These are phyloP conservation scores for Ceratonia siliqua DNA, from an alignment of 306 rosid species.

Conservation along the genomic window DNA sequence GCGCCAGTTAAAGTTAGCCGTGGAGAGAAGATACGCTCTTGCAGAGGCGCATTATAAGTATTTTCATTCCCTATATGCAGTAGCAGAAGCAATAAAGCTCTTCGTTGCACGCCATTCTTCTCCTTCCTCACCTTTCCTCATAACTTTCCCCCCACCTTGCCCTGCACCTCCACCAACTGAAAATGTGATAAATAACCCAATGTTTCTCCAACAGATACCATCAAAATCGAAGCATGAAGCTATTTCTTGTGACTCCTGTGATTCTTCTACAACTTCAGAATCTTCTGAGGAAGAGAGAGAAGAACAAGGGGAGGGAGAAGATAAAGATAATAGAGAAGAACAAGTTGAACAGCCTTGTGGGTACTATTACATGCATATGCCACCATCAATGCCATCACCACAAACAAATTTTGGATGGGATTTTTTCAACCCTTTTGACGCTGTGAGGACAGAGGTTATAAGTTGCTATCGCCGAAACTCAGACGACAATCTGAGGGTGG, in stretches of 20 bases:
- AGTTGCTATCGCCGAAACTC: constrained; percentile 57
- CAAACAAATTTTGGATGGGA: constrained; percentile 89
- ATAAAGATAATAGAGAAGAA: constrained; percentile 24
- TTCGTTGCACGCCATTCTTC: constrained; percentile 86
- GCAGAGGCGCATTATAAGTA: constrained; percentile 90
- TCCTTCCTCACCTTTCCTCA: constrained; percentile 75
- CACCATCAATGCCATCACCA: constrained; percentile 68
- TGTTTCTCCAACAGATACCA: constrained; percentile 77
- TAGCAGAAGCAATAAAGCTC: constrained; percentile 70
- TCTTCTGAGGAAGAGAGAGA: constrained; percentile 65
- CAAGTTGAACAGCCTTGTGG: constrained; percentile 48
- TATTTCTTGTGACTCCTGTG: constrained; percentile 53
- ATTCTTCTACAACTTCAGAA: constrained; percentile 52
- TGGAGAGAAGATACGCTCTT: constrained; percentile 77
- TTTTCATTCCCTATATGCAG: constrained; percentile 65
- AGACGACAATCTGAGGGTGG: constrained; percentile 80
- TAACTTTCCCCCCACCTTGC: constrained; percentile 72
- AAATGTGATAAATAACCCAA: constrained; percentile 71
- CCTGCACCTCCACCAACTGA: constrained; percentile 48
- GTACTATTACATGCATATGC: constrained; percentile 79
- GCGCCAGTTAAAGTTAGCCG: constrained; percentile 66
- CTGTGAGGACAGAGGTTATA: constrained; percentile 63
- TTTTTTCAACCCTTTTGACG: constrained; percentile 84
- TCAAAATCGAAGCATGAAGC: constrained; percentile 68
- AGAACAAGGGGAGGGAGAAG: constrained; percentile 34